These are phyloP conservation scores for Clavispora santaluciae DNA, from an alignment of 805 yeast species.

Conservation along the genomic window DNA sequence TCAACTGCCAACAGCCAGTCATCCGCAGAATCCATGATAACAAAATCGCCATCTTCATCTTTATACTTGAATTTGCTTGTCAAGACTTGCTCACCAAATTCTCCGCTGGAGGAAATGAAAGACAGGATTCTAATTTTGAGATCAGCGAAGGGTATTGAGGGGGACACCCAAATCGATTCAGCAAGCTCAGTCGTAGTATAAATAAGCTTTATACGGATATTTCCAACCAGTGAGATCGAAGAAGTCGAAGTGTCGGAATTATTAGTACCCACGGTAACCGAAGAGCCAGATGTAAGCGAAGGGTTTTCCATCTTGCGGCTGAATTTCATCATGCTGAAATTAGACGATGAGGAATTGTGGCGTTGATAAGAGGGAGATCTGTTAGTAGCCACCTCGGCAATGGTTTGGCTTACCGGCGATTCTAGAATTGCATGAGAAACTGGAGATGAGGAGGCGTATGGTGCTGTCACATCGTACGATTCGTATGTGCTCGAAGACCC, in stretches of 20 bases:
- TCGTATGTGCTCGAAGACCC: constrained; percentile 22
- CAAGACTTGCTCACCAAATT: constrained; percentile 50
- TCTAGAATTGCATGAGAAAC: constrained; percentile 1
- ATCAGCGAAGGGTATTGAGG: constrained; percentile 36
- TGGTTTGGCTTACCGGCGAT: constrained; percentile 1
- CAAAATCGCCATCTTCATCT: constrained; percentile 95
- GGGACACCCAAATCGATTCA: constrained; percentile 24
- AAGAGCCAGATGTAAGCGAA: constrained; percentile 6
- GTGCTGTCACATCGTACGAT: constrained; percentile 22
- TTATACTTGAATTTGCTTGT: constrained; percentile 63
- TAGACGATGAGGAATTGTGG: constrained; percentile 39
- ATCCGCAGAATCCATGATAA: constrained; percentile 77
- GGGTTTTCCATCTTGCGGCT: neutral
- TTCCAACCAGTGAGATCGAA: constrained; percentile 7
- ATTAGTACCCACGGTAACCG: constrained; percentile 15
- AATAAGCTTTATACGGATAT: constrained; percentile 24
- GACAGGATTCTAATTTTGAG: constrained; percentile 62
- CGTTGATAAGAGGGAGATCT: constrained; percentile 32
- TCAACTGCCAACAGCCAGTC: constrained; percentile 87
- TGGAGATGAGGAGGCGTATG: constrained; percentile 16
- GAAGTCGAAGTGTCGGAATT: constrained; percentile 6
- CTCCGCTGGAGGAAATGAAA: constrained; percentile 43
- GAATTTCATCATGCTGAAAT: constrained; percentile 38
- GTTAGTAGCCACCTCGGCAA: constrained; percentile 3
- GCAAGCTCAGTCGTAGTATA: constrained; percentile 29